A percentile compares a stretch with the other conserved stretches of the same genome.
phyloP scores from a whole-genome alignment of 225 moss, liverwort and hornwort species.

The Sphagnum tenellum region DNA sequence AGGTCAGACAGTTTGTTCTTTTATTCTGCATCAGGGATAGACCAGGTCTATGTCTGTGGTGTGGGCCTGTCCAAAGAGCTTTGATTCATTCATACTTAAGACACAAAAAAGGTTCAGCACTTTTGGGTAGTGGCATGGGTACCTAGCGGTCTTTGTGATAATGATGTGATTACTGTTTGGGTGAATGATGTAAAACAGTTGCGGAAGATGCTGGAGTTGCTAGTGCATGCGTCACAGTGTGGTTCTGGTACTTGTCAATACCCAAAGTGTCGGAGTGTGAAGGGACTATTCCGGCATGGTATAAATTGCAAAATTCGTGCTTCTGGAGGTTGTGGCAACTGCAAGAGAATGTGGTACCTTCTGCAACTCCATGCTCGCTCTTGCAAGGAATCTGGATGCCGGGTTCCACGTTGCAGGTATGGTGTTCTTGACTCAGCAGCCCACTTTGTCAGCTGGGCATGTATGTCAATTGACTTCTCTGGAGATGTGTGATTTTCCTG shows the following conservation, averaged over 20 bases:
- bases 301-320: slow-evolving; percentile 78
- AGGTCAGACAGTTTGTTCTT: slow-evolving; percentile 26
- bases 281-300: slow-evolving; percentile 87
- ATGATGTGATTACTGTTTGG: no score
- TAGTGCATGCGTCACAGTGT: slow-evolving; percentile 93
- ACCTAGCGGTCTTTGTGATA: no score
- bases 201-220: slow-evolving; percentile 93
- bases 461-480: no score
- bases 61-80: no score
- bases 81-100: no score
- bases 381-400: slow-evolving; percentile 93
- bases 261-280: slow-evolving; percentile 96
- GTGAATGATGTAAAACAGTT: slow-evolving; percentile 34
- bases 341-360: slow-evolving; percentile 99
- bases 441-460: no score
- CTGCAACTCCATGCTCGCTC: slow-evolving; percentile 95
- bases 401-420: slow-evolving; percentile 99
- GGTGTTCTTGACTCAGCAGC: slow-evolving; percentile 1
- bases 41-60: no score
- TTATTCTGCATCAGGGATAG: no score
- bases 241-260: slow-evolving; percentile 56
- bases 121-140: no score
- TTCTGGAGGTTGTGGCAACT: slow-evolving; percentile 86
- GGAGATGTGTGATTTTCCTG: no score
- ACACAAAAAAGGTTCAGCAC: no score